A percentile compares a stretch with the other conserved stretches of the same genome.
These are phyloP conservation scores for Colletotrichum sp. DNA, from an alignment of 2,329 filamentous ascomycete genomes.

Conservation along the genomic window DNA sequence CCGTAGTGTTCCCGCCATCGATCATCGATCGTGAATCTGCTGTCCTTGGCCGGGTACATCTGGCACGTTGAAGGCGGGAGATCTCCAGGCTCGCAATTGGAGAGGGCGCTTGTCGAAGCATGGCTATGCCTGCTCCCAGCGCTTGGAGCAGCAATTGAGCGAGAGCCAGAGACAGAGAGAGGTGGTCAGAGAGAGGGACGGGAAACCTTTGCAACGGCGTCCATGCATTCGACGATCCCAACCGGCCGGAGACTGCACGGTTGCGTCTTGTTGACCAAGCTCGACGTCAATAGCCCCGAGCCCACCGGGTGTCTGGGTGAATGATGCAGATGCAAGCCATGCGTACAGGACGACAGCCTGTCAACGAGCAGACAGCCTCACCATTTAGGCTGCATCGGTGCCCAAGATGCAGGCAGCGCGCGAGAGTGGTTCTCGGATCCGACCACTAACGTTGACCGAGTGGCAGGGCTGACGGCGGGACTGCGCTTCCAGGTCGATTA, in stretches of 20 bases:
- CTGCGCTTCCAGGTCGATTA: background rate
- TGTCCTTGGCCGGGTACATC: background rate
- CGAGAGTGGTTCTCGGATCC: background rate
- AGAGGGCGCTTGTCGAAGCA: background rate
- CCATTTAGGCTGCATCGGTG: conserved; percentile 24
- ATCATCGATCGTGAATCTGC: conserved; percentile 4
- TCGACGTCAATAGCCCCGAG: conserved; percentile 17
- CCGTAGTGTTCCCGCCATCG: background rate
- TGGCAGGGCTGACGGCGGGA: conserved; percentile 1
- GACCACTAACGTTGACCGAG: background rate
- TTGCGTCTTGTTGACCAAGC: background rate
- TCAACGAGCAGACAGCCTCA: conserved; percentile 21
- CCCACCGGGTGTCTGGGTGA: background rate
- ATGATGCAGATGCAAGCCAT: conserved; percentile 8
- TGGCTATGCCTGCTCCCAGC: conserved; percentile 13
- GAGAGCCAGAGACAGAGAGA: background rate
- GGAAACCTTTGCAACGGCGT: background rate
- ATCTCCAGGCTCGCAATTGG: background rate
- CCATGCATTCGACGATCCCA: background rate
- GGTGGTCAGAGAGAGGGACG: background rate
- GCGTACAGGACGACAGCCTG: conserved; percentile 1
- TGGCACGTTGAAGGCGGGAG: background rate
- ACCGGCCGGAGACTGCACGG: background rate
- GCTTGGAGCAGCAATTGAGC: background rate
- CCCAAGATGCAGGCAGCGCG: conserved; percentile 10